Evolutionary conservation across 1,284 basidiomycete genomes (phyloP).

Genomic region (Ceratobasidium sp.): DNA sequence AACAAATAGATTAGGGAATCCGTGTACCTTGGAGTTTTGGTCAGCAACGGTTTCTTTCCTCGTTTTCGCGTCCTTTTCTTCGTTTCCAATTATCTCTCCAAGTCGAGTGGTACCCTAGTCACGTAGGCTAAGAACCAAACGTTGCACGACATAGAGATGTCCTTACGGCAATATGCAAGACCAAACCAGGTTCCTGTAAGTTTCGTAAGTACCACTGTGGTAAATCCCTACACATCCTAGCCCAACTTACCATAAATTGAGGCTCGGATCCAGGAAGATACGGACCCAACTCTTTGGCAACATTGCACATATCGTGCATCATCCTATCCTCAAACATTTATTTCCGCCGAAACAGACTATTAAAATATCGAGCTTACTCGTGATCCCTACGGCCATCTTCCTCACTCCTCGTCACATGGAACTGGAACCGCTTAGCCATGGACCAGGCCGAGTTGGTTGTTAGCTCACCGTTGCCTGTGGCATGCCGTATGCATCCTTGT

Average conservation of each 20-base stretch:
- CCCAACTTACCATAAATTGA: conserved; percentile 38
- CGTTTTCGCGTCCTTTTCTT: neutral
- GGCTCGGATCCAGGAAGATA: conserved; percentile 41
- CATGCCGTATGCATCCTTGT: conserved; percentile 58
- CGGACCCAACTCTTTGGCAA: conserved; percentile 15
- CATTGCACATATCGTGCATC: conserved; percentile 37
- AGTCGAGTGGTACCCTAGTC: neutral
- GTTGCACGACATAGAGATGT: neutral
- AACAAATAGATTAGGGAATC: conserved; percentile 17
- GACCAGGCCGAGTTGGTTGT: conserved; percentile 51
- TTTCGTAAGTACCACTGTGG: no score
- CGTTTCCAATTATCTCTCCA: neutral
- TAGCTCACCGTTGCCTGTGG: conserved; percentile 56
- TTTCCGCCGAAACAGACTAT: neutral
- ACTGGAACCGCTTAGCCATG: conserved; percentile 63
- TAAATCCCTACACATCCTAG: neutral
- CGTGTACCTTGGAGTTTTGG: conserved; percentile 33
- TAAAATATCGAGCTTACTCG: neutral
- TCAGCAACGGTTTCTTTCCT: conserved; percentile 28
- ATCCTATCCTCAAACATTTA: conserved; percentile 5
- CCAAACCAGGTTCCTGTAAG: conserved; percentile 28
- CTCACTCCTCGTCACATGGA: neutral
- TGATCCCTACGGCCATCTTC: conserved; percentile 15
- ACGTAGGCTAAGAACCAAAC: neutral
- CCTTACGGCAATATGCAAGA: conserved; percentile 35